A percentile compares a stretch with the other conserved stretches of the same genome.
These are phyloP conservation scores for Geoglossum cookeanum DNA, from an alignment of 2,329 filamentous ascomycete genomes.

Conservation along the genomic window DNA sequence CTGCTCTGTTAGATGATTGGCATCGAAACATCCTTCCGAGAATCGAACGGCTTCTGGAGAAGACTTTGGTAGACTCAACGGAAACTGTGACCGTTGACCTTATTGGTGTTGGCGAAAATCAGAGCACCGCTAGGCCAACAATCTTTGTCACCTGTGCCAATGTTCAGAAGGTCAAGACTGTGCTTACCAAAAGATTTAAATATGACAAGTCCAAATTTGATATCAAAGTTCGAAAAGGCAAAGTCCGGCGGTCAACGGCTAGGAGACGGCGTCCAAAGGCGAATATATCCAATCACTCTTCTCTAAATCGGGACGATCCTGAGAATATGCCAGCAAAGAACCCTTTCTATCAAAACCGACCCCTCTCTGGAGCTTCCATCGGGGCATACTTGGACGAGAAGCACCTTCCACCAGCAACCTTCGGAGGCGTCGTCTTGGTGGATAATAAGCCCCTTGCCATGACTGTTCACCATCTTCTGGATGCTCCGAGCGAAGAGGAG, in stretches of 20 bases:
- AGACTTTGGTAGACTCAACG: conserved; percentile 51
- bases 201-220: conserved; percentile 47
- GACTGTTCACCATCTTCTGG: conserved; percentile 94
- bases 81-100: conserved; percentile 66
- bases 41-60: conserved; percentile 49
- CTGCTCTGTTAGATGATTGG: conserved; percentile 50
- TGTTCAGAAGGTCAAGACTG: conserved; percentile 50
- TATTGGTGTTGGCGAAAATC: conserved; percentile 51
- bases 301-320: conserved; percentile 19
- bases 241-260: conserved; percentile 41
- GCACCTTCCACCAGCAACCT: conserved; percentile 77
- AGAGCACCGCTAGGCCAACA: conserved; percentile 47
- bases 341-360: conserved; percentile 57
- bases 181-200: conserved; percentile 49
- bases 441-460: conserved; percentile 77
- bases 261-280: conserved; percentile 9
- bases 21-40: conserved; percentile 52
- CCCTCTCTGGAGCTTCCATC: conserved; percentile 76
- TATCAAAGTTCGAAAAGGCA: conserved; percentile 53
- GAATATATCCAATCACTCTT: conserved; percentile 20
- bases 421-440: conserved; percentile 71
- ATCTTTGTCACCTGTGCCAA: conserved; percentile 63
- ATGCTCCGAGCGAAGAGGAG: conserved; percentile 39
- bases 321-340: conserved; percentile 35
- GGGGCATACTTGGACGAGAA: conserved; percentile 73